phyloP scores from a whole-genome alignment of 2,329 filamentous ascomycete species.

The Clarireedia sp. region DNA sequence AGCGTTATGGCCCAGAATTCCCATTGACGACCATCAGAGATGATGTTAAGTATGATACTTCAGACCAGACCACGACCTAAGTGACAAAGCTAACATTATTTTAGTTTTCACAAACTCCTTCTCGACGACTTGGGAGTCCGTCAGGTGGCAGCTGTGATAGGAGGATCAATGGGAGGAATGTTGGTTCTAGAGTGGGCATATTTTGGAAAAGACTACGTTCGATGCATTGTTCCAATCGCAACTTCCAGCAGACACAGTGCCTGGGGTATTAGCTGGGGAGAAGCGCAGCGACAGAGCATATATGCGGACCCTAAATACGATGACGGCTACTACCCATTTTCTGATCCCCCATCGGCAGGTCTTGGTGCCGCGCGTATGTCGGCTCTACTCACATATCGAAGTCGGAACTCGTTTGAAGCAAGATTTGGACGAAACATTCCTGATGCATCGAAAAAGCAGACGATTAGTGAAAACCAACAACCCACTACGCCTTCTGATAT shows the following conservation, averaged over 20 bases:
- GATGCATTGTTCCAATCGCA: conserved; percentile 72
- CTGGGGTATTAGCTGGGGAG: conserved; percentile 87
- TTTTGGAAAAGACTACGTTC: conserved; percentile 78
- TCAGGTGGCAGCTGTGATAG: conserved; percentile 71
- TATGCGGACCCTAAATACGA: conserved; percentile 98
- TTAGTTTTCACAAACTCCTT: conserved; percentile 67
- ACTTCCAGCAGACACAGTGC: conserved; percentile 79
- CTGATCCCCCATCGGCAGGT: conserved; percentile 78
- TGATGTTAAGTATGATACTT: conserved; percentile 70
- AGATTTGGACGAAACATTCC: conserved; percentile 90
- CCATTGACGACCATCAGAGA: conserved; percentile 91
- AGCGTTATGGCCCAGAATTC: conserved; percentile 88
- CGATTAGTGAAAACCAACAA: conserved; percentile 62
- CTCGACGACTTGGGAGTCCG: conserved; percentile 73
- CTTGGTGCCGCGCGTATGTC: conserved; percentile 95
- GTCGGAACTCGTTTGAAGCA: conserved; percentile 92
- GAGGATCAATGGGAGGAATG: conserved; percentile 84
- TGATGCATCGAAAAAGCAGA: conserved; percentile 74
- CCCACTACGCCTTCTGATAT: conserved; percentile 50
- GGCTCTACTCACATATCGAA: conserved; percentile 89
- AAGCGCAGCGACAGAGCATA: conserved; percentile 84
- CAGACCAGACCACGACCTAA: conserved; percentile 12
- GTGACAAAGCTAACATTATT: conserved; percentile 13
- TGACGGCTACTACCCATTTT: conserved; percentile 86
- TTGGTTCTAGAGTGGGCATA: conserved; percentile 89